phyloP scores from a whole-genome alignment of 495 filamentous ascomycete species.

The Venustampulla echinocandica region DNA sequence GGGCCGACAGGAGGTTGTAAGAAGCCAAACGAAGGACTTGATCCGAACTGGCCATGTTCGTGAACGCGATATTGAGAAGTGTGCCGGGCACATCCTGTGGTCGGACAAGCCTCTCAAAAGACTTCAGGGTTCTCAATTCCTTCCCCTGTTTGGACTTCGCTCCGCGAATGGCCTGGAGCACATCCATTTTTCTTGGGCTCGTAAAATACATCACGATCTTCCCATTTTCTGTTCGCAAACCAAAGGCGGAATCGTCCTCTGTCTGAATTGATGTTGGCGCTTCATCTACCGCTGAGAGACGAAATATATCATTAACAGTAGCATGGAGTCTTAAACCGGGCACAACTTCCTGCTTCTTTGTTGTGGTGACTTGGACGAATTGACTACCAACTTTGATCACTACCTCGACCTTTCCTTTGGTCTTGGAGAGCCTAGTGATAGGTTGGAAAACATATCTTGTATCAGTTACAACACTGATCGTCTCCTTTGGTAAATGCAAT shows the following conservation, averaged over 20 bases:
- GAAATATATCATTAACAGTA: conserved; percentile 59
- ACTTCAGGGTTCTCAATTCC: conserved; percentile 45
- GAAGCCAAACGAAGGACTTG: conserved; percentile 47
- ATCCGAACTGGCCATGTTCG: conserved; percentile 51
- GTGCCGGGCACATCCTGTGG: conserved; percentile 63
- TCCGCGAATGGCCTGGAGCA: conserved; percentile 49
- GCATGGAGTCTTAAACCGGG: conserved; percentile 48
- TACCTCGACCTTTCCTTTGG: conserved; percentile 57
- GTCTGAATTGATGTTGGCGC: conserved; percentile 51
- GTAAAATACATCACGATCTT: conserved; percentile 61
- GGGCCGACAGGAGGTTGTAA: conserved; percentile 53
- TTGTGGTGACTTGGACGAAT: conserved; percentile 60
- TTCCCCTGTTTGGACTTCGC: conserved; percentile 53
- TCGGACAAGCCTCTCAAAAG: conserved; percentile 50
- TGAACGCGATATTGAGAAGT: conserved; percentile 54
- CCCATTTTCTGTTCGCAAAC: conserved; percentile 54
- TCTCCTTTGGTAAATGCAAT: conserved; percentile 56
- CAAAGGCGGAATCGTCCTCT: conserved; percentile 59
- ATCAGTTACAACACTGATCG: conserved; percentile 54
- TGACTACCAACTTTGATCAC: conserved; percentile 55
- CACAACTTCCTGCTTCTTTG: conserved; percentile 55
- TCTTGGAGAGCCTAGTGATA: conserved; percentile 53
- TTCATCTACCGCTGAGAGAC: conserved; percentile 55
- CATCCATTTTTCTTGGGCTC: conserved; percentile 49
- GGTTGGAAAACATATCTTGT: conserved; percentile 55